Evolutionary conservation across 2,329 filamentous ascomycete species (phyloP), one percentile per base, ranked within the genome.

Genomic region (Pestalotiopsis sp.): DNA sequence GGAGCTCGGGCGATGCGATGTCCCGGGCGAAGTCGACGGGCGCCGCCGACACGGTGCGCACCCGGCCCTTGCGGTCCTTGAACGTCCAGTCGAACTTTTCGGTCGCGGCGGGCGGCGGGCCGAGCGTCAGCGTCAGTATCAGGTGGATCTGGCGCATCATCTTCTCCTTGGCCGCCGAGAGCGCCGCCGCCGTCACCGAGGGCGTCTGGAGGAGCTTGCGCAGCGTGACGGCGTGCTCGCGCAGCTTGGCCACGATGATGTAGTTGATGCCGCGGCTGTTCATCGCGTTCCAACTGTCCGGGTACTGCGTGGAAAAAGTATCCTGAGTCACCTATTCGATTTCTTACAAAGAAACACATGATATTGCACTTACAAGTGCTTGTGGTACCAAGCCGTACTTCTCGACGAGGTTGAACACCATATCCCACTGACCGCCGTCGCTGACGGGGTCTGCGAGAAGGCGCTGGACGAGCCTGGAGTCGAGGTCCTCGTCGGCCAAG

Each of bases 321-420:
- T 31, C 6, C 6, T 31, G 31, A 17, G 20, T 13, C 20, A 17
- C 4, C 23, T 12, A 59, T n/a, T 13, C 7, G 20, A 59, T 27
- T 23, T 20, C 6, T 25, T n/a, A 17, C 20, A 31, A 4, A 27
- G 7, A 5, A 27, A 59, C 11, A 13, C 11, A 23, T 11, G 13
- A 59, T 31, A 4, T 59, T 17, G 11, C 2, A 31, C 57, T 59
- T 23, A 59, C 57, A 27, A 97, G 81, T 0, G 85, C 82, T 78
- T 97, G 92, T 3, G 94, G 94, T 0, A 96, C 91, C n/a, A 97
- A 87, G 36, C 94, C 94, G 76, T 97, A 97, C 82, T 97, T 97
- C 59, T 89, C 82, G 4, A 97, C 93, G 11, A 97, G 83, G 75
- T 97, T 97, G 72, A 90, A 92, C 2, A 94, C 41, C 93, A 97